Evolutionary conservation across 2,329 filamentous ascomycete genomes (phyloP).

Genomic region (Lojkania enalia): DNA sequence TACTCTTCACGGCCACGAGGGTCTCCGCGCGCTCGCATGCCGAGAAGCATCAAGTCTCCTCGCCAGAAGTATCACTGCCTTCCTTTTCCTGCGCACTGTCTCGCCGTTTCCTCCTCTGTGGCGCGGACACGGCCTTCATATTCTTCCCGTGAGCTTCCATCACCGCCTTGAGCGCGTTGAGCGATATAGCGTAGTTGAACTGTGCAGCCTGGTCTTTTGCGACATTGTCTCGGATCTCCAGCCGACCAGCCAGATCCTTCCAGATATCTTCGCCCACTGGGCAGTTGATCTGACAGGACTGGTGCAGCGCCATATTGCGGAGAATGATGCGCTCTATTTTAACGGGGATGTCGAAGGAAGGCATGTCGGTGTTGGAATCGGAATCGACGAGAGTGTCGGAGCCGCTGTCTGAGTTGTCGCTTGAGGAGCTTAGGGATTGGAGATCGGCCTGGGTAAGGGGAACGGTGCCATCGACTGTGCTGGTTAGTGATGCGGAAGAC

Average conservation of each 20-base stretch:
- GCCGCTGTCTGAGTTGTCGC: constrained; percentile 13
- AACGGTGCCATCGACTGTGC: constrained; percentile 49
- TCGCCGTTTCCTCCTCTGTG: constrained; percentile 5
- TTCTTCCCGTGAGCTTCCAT: constrained; percentile 8
- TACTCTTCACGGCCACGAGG: constrained; percentile 3
- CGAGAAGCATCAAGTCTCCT: constrained; percentile 2
- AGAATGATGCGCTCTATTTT: constrained; percentile 18
- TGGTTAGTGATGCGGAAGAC: constrained; percentile 49
- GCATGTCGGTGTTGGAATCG: constrained; percentile 13
- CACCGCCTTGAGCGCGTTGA: constrained; percentile 7
- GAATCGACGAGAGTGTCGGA: constrained; percentile 15
- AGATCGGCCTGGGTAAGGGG: constrained; percentile 19
- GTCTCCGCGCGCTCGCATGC: constrained; percentile 1
- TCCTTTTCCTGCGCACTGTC: constrained; percentile 1
- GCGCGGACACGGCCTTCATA: constrained; percentile 5
- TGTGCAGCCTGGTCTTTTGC: constrained; percentile 11
- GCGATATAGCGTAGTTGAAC: constrained; percentile 15
- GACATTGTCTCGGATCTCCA: constrained; percentile 19
- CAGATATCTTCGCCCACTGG: constrained; percentile 19
- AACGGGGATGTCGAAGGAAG: constrained; percentile 4
- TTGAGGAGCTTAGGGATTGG: constrained; percentile 4
- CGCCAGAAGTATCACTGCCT: constrained; percentile 1
- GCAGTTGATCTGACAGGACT: constrained; percentile 22
- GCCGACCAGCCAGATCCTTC: constrained; percentile 12
- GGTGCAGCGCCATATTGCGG: constrained; percentile 15